phyloP scores from a whole-genome alignment of 2,329 filamentous ascomycete species.

The Colletotrichum sp. region DNA sequence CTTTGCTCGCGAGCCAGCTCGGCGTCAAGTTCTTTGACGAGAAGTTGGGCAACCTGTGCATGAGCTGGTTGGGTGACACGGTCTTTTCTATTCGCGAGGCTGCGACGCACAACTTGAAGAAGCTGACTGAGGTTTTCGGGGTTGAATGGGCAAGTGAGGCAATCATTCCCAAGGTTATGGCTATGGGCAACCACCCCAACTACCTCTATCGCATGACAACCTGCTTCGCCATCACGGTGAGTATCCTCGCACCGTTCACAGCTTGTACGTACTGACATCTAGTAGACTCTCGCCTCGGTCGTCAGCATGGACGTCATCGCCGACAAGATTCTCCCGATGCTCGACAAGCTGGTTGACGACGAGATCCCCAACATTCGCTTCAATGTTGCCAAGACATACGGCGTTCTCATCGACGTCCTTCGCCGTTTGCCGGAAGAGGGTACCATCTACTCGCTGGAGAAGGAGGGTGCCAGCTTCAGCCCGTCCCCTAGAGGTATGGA shows the following conservation, averaged over 20 bases:
- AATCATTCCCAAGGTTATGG: constrained; percentile 98
- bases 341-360: constrained; percentile 91
- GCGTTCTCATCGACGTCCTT: constrained; percentile 86
- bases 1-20: constrained; percentile 90
- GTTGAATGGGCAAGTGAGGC: constrained; percentile 97
- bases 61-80: constrained; percentile 98
- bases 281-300: constrained; percentile 88
- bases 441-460: constrained; percentile 84
- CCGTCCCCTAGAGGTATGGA: constrained; percentile 77
- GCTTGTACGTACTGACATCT: constrained; percentile 26
- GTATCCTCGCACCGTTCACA: constrained; percentile 39
- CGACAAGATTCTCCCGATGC: constrained; percentile 91
- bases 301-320: constrained; percentile 93
- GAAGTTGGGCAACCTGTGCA: constrained; percentile 92
- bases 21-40: constrained; percentile 99
- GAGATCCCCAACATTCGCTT: constrained; percentile 99
- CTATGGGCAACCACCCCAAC: constrained; percentile 97
- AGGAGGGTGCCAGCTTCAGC: constrained; percentile 66
- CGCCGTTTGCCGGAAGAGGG: constrained; percentile 89
- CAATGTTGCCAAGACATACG: constrained; percentile 98
- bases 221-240: constrained; percentile 97
- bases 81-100: constrained; percentile 99
- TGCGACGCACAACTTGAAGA: constrained; percentile 96
- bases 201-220: constrained; percentile 99
- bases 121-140: constrained; percentile 97